A percentile compares a stretch with the other conserved stretches of the same genome.
These are phyloP conservation scores for Cornus controversa DNA, from an alignment of 148 eudicot species.

Conservation along the genomic window DNA sequence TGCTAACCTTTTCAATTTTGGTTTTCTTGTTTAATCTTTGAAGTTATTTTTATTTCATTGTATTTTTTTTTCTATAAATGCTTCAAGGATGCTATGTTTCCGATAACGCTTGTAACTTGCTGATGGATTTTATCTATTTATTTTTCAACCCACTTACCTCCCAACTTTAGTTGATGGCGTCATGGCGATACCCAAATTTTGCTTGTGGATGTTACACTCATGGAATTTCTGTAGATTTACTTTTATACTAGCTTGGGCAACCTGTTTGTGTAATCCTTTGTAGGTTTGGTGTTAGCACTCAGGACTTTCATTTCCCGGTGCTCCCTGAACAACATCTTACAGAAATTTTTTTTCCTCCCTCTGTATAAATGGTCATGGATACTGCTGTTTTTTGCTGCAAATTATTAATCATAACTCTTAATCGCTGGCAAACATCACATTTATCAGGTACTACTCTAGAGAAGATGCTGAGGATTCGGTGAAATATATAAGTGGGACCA, in stretches of 20 bases:
- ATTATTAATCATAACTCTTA: not conserved
- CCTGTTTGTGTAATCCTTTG: not conserved
- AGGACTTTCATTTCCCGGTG: not conserved
- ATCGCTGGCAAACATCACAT: not conserved
- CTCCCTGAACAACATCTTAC: not conserved
- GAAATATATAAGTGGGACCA: conserved; percentile 90
- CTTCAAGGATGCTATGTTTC: not conserved
- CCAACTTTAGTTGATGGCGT: not conserved
- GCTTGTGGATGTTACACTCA: not conserved
- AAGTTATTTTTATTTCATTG: not conserved
- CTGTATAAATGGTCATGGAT: not conserved
- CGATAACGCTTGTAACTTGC: not conserved
- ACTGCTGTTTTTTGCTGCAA: not conserved
- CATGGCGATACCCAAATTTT: not conserved
- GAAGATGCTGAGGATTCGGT: conserved; percentile 92
- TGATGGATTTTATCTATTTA: too few species aligned
- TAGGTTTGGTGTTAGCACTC: not conserved
- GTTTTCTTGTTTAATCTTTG: not conserved
- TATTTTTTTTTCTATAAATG: not conserved
- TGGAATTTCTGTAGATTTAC: not conserved
- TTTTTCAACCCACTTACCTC: not conserved
- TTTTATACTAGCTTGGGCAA: not conserved
- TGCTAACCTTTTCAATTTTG: too few species aligned
- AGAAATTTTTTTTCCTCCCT: not conserved
- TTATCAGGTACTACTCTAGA: conserved; percentile 78